phyloP scores from a whole-genome alignment of 2,329 filamentous ascomycete genomes.

The Huntiella bhutanensis region DNA sequence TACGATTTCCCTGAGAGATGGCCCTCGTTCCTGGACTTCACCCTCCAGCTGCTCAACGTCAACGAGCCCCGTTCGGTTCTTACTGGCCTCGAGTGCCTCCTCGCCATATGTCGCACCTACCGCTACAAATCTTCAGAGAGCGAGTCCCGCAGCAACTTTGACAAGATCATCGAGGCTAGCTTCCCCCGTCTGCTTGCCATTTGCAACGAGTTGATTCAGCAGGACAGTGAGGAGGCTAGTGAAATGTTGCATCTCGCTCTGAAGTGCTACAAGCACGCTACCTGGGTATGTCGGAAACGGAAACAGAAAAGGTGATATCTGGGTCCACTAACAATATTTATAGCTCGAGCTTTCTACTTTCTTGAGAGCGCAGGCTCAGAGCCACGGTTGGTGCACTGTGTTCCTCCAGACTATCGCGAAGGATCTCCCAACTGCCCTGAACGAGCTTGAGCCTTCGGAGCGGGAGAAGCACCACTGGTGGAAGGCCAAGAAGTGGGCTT shows the following conservation, averaged over 20 bases:
- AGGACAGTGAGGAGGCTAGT: conserved; percentile 82
- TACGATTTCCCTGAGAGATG: conserved; percentile 88
- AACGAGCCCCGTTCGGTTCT: conserved; percentile 77
- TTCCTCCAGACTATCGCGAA: conserved; percentile 85
- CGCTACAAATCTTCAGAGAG: conserved; percentile 73
- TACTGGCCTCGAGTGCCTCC: conserved; percentile 78
- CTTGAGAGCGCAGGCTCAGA: conserved; percentile 61
- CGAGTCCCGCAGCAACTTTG: conserved; percentile 63
- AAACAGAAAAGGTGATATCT: neutral
- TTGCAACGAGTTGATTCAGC: conserved; percentile 72
- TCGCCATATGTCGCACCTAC: conserved; percentile 90
- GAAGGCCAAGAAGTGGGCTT: conserved; percentile 99
- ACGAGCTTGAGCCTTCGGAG: conserved; percentile 63
- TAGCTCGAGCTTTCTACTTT: conserved; percentile 72
- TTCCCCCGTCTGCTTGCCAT: conserved; percentile 79
- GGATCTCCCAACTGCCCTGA: conserved; percentile 55
- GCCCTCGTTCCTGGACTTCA: conserved; percentile 88
- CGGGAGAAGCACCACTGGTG: conserved; percentile 94
- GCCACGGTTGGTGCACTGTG: conserved; percentile 89
- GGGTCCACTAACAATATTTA: conserved; percentile 3
- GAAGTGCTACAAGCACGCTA: conserved; percentile 96
- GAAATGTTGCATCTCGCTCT: conserved; percentile 92
- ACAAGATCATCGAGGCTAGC: conserved; percentile 78
- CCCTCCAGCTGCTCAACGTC: conserved; percentile 68
- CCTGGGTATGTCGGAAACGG: conserved; percentile 45